Base-by-base conservation (phyloP, 2,329 filamentous ascomycete species). In the Colletotrichum tanaceti region DNA sequence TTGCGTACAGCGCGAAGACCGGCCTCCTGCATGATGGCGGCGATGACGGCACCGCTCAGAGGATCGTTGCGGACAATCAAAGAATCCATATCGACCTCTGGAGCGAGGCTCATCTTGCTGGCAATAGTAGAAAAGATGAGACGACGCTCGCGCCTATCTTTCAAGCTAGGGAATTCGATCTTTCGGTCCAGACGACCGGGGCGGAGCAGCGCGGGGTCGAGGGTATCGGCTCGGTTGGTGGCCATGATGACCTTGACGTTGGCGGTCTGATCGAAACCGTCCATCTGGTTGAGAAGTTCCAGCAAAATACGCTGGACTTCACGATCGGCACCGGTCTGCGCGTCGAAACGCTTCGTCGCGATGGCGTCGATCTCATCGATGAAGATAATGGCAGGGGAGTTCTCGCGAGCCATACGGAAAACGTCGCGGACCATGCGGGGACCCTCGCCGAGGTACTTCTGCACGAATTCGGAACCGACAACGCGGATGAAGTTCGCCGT, bases 211-310 rank as follows among this genome's bases (percentile, higher is more conserved):
- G 96, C 96, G 18, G 96, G 96, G 79, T 99, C 96, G 72, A 99
- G 87, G 7, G 96, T 99, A 80, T 98, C 96, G 73, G 96, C 95
- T 79, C 96, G 92, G 85, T 99, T 99, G 73, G 96, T 99, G 73
- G 96, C 96, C 96, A 99, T 99, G 84, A 99, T 99, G 79, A 99
- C 96, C 85, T 99, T 99, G 82, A 99, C 96, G 81, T 99, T 99
- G 79, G 93, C 93, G 0, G 94, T 97, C 82, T 99, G 96, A 80
- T 99, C 96, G 84, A 99, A 99, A 73, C 96, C 96, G 79, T 99
- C 96, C 96, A 99, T 99, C 83, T 99, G 96, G 84, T 99, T 99
- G 72, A 99, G 90, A 73, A 99, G 85, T 81, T 99, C 96, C 70
- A 99, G 90, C 68, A 99, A 86, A 77, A 99, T 99, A 87, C 96